Conservation (phyloP, 192 early-diverging fungal genomes). For the Lunasporangiospora selenospora region DNA sequence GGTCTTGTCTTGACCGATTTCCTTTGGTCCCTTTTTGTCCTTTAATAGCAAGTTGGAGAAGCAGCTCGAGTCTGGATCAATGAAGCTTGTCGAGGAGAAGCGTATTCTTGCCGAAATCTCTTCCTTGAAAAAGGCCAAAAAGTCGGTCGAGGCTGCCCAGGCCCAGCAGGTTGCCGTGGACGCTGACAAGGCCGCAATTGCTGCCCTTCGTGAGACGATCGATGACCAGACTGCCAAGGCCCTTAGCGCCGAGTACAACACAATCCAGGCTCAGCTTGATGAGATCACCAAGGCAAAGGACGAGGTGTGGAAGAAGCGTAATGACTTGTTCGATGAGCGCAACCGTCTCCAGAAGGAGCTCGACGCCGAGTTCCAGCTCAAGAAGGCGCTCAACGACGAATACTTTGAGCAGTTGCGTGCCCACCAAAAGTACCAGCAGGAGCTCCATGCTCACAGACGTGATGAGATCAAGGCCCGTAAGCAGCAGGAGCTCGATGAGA, state of each 20-base stretch:
- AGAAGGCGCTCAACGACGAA: conserved; percentile 71
- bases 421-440: conserved; percentile 73
- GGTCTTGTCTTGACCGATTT: background rate
- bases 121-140: conserved; percentile 76
- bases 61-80: conserved; percentile 76
- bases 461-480: conserved; percentile 73
- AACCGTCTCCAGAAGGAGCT: conserved; percentile 72
- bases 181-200: conserved; percentile 61
- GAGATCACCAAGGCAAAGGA: conserved; percentile 67
- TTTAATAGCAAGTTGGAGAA: conserved; percentile 70
- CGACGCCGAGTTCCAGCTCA: conserved; percentile 71
- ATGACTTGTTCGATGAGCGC: conserved; percentile 74
- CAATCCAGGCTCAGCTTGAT: conserved; percentile 77
- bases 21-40: background rate
- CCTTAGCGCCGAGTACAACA: conserved; percentile 71
- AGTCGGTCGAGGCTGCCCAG: conserved; percentile 69
- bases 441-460: conserved; percentile 68
- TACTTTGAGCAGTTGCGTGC: conserved; percentile 78
- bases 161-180: conserved; percentile 62
- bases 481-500: conserved; percentile 70
- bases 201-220: conserved; percentile 72
- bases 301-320: conserved; percentile 66
- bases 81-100: conserved; percentile 90
- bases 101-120: conserved; percentile 85
- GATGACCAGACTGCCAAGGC: conserved; percentile 69